phyloP scores from a whole-genome alignment of 1,139 yeast species.

The Petasospora fabianii region DNA sequence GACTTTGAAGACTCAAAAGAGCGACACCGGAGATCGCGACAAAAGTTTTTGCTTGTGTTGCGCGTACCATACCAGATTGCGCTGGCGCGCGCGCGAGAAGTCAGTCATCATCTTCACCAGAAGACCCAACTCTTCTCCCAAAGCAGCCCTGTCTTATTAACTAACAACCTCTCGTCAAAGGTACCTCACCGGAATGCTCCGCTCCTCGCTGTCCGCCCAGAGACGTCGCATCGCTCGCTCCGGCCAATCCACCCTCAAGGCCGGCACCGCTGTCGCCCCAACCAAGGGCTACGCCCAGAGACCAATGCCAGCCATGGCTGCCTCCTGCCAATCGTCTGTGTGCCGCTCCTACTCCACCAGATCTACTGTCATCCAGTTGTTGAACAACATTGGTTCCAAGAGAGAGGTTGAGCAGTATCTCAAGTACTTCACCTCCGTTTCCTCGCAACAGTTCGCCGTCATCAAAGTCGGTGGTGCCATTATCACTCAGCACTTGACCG shows the following conservation, averaged over 20 bases:
- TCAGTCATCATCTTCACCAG: no score
- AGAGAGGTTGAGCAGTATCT: conserved; percentile 97
- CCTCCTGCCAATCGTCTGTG: conserved; percentile 14
- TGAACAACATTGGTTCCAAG: conserved; percentile 94
- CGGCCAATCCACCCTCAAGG: conserved; percentile 19
- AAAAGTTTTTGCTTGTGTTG: not conserved
- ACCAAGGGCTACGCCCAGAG: conserved; percentile 13
- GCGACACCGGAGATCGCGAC: not conserved
- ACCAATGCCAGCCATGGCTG: conserved; percentile 12
- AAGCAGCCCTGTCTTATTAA: no score
- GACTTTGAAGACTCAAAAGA: no score
- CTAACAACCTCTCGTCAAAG: not conserved
- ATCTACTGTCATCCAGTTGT: conserved; percentile 89
- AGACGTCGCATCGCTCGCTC: conserved; percentile 24
- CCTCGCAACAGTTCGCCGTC: conserved; percentile 95
- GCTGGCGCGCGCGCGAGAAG: no score
- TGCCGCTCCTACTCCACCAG: conserved; percentile 47
- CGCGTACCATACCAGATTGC: not conserved
- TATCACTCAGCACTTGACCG: conserved; percentile 89
- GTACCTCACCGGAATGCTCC: conserved; percentile 19
- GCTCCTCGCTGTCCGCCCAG: conserved; percentile 26
- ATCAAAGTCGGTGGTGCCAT: conserved; percentile 99
- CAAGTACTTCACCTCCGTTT: conserved; percentile 92
- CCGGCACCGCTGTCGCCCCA: conserved; percentile 13
- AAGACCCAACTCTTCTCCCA: not conserved